A percentile compares a stretch with the other conserved stretches of the same genome.
Conservation (phyloP, 106 monocot species). For the Allium fistulosum region DNA sequence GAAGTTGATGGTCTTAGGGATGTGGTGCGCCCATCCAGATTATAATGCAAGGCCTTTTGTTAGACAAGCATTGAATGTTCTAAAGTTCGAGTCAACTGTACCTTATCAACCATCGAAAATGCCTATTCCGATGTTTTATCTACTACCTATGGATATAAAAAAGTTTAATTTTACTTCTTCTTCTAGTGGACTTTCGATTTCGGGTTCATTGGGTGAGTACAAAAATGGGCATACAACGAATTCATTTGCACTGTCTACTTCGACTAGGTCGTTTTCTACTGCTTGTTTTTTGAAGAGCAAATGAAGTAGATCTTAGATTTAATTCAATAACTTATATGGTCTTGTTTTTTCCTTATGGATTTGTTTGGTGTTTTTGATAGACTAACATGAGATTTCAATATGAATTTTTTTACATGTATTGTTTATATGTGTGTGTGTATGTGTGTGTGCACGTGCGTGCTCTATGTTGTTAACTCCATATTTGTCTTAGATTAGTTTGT, state of each 20-base stretch:
- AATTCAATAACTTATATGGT: too few species aligned
- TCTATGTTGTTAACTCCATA: too few species aligned
- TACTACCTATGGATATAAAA: not conserved
- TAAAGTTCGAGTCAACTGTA: not conserved
- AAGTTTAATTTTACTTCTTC: not conserved
- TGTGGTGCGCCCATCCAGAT: constrained; percentile 11
- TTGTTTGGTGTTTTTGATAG: too few species aligned
- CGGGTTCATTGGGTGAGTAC: too few species aligned
- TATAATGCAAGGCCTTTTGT: not conserved
- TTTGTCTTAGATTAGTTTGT: too few species aligned
- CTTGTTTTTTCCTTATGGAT: too few species aligned
- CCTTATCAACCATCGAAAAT: constrained; percentile 2
- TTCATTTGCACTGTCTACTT: not conserved
- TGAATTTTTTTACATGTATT: too few species aligned
- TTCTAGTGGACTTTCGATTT: not conserved
- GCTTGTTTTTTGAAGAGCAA: not conserved
- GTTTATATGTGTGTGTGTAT: too few species aligned
- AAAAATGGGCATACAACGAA: not conserved
- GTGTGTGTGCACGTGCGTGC: too few species aligned
- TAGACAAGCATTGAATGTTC: constrained; percentile 1
- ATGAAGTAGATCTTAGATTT: too few species aligned
- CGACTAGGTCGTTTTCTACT: not conserved
- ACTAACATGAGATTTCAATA: too few species aligned
- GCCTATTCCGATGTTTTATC: constrained; percentile 5
- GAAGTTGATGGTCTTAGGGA: constrained; percentile 4